Evolutionary conservation across 2,329 filamentous ascomycete genomes (phyloP), one percentile per base, ranked within the genome.

Genomic region (Aspergillus udagawae): DNA sequence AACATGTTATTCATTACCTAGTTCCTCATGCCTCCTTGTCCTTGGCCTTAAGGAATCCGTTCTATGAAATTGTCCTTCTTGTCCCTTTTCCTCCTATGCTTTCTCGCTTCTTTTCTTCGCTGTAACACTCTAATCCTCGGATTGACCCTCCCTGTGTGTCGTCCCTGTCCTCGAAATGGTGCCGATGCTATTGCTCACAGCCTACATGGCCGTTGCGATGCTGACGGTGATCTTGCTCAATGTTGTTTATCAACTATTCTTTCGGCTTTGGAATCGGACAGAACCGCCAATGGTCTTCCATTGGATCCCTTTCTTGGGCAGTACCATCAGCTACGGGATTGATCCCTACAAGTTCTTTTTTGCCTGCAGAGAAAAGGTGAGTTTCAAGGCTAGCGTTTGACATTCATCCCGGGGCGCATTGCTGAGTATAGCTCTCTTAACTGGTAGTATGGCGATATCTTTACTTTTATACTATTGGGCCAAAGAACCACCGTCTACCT

Each of bases 401-500:
- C 12, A n/a, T 27, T n/a, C 20, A 14, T 47, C 1, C 5, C 1
- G 20, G n/a, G 17, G 21, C n/a, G 23, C 10, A 32, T 41, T 45
- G 35, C 63, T 67, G 57, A 70, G 45, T 41, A 20, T 35, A 4
- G 14, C 10, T 9, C 25, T 23, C 21, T 23, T 4, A 23, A 47
- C 12, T 3, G 78, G 76, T 42, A 92, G 88, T 89, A 93, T 73
- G 92, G 92, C 71, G 90, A 96, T 75, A 86, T 93, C 70, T 96
- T 94, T 74, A 96, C 92, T 29, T 96, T 96, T 70, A 80, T 96
- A 61, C 83, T 96, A 48, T 85, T 96, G 52, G 92, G 92, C 66
- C 90, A 88, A 79, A 93, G 91, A 77, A 94, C 89, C 51, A 96
- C 92, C 3, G 91, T 95, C 38, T 92, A 87, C 65, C 79, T 96